Base-by-base conservation (phyloP, 768 basidiomycete genomes). In the Tremella mesenterica region DNA sequence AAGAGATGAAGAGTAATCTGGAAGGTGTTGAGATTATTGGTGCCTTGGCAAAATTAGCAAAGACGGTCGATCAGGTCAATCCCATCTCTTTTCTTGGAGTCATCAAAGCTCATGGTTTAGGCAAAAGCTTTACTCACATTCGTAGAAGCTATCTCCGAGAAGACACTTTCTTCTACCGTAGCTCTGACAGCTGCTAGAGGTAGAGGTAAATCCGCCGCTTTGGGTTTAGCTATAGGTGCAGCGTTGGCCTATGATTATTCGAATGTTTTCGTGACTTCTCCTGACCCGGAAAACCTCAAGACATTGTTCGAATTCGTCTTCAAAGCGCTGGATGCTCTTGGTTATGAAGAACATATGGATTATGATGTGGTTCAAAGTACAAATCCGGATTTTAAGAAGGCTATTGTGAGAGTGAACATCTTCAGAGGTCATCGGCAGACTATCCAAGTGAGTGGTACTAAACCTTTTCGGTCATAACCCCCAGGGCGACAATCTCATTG, bases 251-350 rank as follows among this genome's bases (percentile, higher is more conserved):
- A 95, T 65, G 91, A 90, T 23, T 97, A 97, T 70, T 86, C 87
- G 48, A 99, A 99, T 73, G 88, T 97, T 53, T 99, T 97, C 70
- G 89, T 99, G 48, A 99, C 95, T 9, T 90, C 87, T 72, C 95
- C 95, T 0, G 89, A 85, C 65, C 95, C 95, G 1, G 93, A 97
- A 75, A 99, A 99, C 73, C 76, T 99, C 76, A 92, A 86, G 76
- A 97, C 93, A 0, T 71, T 97, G n/a, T 99, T 96, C 66, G 90
- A 96, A 54, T 97, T 99, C 71, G 80, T 96, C 25, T 95, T 95
- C 79, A 93, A 95, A 70, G 95, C 93, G 0, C 76, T 99, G 76
- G 93, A 97, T 69, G 85, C 81, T 2, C 75, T 97, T 30, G 91
- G 90, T 1, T 99, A 92, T 67, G 91, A 97, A 73, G 95, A 97